Evolutionary conservation across 352 stramenopile genomes (phyloP).

Genomic region (Globisporangium orthogonon): DNA sequence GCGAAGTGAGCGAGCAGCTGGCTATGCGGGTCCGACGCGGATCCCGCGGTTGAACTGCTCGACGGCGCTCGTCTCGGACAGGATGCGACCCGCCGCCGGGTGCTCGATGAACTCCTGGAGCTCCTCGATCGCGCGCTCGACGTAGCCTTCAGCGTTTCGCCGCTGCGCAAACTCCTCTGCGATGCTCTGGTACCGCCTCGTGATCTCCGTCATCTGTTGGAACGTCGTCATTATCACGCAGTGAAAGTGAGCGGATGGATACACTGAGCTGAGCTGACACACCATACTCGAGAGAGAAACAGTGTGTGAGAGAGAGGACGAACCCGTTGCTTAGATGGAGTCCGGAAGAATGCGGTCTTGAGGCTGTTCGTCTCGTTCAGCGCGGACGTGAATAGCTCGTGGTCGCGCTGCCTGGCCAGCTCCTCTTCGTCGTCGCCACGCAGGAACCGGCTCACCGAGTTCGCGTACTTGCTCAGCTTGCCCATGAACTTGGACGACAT

Average conservation of each 20-base stretch:
- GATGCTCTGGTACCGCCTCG: constrained; percentile 59
- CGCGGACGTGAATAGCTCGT: constrained; percentile 28
- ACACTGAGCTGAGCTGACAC: too few species aligned
- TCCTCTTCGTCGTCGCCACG: constrained; percentile 52
- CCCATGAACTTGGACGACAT: constrained; percentile 78
- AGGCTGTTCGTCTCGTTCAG: constrained; percentile 48
- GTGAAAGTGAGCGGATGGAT: neutral
- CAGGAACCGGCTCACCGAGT: constrained; percentile 49
- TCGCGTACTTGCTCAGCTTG: constrained; percentile 61
- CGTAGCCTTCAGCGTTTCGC: constrained; percentile 52
- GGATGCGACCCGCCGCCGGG: constrained; percentile 50
- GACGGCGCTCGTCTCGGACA: constrained; percentile 51
- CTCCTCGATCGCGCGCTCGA: constrained; percentile 67
- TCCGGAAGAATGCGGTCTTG: constrained; percentile 63
- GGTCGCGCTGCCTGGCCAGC: constrained; percentile 20
- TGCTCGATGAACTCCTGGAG: constrained; percentile 77
- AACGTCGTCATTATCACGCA: neutral
- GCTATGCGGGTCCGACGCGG: constrained; percentile 47
- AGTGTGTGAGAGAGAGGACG: neutral
- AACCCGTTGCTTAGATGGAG: constrained; percentile 60
- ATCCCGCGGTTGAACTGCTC: constrained; percentile 66
- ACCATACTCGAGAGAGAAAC: too few species aligned
- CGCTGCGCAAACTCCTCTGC: constrained; percentile 61
- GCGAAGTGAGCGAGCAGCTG: neutral
- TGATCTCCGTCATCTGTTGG: constrained; percentile 69